These are phyloP conservation scores for Tirmania nivea DNA, from an alignment of 495 filamentous ascomycete genomes.

Conservation along the genomic window DNA sequence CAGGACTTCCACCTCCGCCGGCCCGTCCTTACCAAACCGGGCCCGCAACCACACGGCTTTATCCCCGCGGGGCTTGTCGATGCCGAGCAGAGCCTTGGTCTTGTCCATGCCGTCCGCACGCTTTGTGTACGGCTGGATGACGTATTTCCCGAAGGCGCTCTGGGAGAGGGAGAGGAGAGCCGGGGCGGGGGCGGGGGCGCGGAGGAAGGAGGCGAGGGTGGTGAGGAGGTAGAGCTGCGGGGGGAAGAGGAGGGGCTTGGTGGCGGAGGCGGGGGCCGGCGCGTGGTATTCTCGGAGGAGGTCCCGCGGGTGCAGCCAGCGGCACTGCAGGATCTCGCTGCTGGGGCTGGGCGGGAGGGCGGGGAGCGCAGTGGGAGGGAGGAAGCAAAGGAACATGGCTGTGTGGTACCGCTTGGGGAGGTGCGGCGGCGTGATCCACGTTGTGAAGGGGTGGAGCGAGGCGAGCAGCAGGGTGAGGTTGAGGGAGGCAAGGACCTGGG, in stretches of 20 bases:
- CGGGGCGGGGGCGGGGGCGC: constrained; percentile 42
- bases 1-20: background rate
- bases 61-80: background rate
- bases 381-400: constrained; percentile 89
- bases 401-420: constrained; percentile 61
- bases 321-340: constrained; percentile 59
- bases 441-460: constrained; percentile 59
- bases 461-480: constrained; percentile 20
- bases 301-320: constrained; percentile 43
- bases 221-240: constrained; percentile 56
- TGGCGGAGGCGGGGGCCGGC: constrained; percentile 24
- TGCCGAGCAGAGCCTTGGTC: background rate
- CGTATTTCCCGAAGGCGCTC: background rate
- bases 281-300: constrained; percentile 17
- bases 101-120: background rate
- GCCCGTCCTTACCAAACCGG: background rate
- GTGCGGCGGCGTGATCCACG: constrained; percentile 67
- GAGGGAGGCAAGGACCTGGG: too few relatives aligned
- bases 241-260: constrained; percentile 81
- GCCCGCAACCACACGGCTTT: background rate
- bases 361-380: constrained; percentile 32
- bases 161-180: constrained; percentile 49
- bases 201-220: background rate
- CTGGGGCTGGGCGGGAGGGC: constrained; percentile 64
- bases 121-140: background rate